phyloP scores from a whole-genome alignment of 2,329 filamentous ascomycete species.

The Diaporthe sp. region DNA sequence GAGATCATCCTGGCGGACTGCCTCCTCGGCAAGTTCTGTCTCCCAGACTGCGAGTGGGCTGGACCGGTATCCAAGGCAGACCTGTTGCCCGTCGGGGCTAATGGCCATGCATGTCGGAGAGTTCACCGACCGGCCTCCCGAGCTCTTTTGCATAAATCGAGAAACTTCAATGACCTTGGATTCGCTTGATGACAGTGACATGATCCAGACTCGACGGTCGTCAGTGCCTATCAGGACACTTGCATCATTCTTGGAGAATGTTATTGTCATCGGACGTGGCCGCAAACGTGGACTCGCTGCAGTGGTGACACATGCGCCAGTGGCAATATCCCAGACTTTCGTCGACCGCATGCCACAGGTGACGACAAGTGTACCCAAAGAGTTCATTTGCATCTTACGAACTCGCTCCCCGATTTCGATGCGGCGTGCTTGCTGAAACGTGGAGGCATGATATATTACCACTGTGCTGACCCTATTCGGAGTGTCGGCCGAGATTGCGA shows the following conservation, averaged over 20 bases:
- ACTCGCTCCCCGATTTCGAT: slow-evolving; percentile 43
- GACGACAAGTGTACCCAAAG: slow-evolving; percentile 41
- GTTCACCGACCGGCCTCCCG: slow-evolving; percentile 45
- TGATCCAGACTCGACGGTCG: slow-evolving; percentile 42
- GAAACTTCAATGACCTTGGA: slow-evolving; percentile 19
- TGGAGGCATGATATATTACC: slow-evolving; percentile 42
- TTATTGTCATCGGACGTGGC: slow-evolving; percentile 44
- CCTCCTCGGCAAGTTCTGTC: neutral
- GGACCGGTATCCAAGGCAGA: slow-evolving; percentile 48
- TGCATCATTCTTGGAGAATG: slow-evolving; percentile 40
- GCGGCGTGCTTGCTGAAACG: slow-evolving; percentile 42
- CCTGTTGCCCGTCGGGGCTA: slow-evolving; percentile 45
- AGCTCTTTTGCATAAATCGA: slow-evolving; percentile 43
- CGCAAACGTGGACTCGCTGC: slow-evolving; percentile 42
- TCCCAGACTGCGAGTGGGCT: slow-evolving; percentile 49
- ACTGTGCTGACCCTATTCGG: slow-evolving; percentile 13
- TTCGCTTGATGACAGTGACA: slow-evolving; percentile 31
- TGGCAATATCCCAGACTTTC: slow-evolving; percentile 45
- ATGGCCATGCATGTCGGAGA: slow-evolving; percentile 45
- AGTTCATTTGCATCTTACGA: slow-evolving; percentile 42
- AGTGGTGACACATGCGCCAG: slow-evolving; percentile 43
- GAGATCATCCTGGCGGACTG: neutral
- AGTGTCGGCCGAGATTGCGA: slow-evolving; percentile 33
- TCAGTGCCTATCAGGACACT: slow-evolving; percentile 44
- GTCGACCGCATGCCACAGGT: slow-evolving; percentile 47